Evolutionary conservation across 495 filamentous ascomycete species (phyloP).

Genomic region (Patellaria atrata): DNA sequence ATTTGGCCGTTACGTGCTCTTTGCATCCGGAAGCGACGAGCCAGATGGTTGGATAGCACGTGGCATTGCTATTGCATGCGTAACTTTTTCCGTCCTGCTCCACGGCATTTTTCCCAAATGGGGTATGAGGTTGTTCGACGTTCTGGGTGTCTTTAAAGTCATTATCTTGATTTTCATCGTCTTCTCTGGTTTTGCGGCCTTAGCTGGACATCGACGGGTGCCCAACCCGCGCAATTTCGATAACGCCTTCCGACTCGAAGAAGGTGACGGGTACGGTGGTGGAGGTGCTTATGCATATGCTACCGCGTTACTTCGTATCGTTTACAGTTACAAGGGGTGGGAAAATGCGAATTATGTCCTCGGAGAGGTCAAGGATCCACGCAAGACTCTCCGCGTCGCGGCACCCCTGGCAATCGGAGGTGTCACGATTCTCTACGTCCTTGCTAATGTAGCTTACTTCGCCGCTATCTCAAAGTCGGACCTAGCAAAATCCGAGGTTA

Average conservation of each 20-base stretch:
- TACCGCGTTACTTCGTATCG: constrained; percentile 16
- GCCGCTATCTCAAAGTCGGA: constrained; percentile 13
- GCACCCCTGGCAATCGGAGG: constrained; percentile 14
- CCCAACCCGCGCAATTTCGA: constrained; percentile 18
- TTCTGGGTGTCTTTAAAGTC: constrained; percentile 54
- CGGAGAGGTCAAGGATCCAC: constrained; percentile 13
- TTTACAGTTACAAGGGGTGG: constrained; percentile 17
- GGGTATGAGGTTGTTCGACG: constrained; percentile 51
- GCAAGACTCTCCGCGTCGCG: constrained; percentile 13
- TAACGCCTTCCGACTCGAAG: constrained; percentile 19
- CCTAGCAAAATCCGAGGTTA: constrained; percentile 14
- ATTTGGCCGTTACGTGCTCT: constrained; percentile 20
- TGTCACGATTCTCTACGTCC: constrained; percentile 15
- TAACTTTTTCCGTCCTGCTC: constrained; percentile 47
- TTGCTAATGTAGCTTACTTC: constrained; percentile 18
- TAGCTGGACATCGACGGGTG: constrained; percentile 13
- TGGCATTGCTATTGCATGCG: constrained; percentile 50
- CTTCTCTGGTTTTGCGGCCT: constrained; percentile 39
- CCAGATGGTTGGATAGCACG: constrained; percentile 54
- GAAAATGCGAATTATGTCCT: constrained; percentile 18
- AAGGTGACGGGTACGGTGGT: constrained; percentile 14
- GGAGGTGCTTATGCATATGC: constrained; percentile 17
- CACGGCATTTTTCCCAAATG: constrained; percentile 49
- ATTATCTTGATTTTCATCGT: constrained; percentile 52
- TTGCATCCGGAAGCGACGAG: constrained; percentile 41